phyloP scores from a whole-genome alignment of 495 filamentous ascomycete species.

The Saxophila tyrrhenica region DNA sequence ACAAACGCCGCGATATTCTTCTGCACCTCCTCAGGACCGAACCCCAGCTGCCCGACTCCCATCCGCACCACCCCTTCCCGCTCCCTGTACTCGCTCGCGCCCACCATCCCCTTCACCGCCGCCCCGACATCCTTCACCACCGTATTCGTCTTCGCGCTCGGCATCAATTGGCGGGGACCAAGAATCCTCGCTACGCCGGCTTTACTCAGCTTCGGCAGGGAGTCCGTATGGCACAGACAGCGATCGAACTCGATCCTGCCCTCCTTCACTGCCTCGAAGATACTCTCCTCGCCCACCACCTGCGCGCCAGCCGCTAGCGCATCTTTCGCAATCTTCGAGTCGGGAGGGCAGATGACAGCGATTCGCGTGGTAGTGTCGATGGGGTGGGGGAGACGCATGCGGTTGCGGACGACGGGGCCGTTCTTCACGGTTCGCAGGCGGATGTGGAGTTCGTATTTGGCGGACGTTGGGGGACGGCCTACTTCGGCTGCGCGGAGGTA shows the following conservation, averaged over 20 bases:
- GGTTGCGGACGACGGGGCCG: slow-evolving; percentile 73
- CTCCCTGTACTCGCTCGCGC: slow-evolving; percentile 79
- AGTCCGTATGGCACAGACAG: slow-evolving; percentile 74
- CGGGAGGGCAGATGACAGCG: slow-evolving; percentile 76
- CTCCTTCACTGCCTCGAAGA: slow-evolving; percentile 69
- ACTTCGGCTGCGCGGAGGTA: slow-evolving; percentile 90
- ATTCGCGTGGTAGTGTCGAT: slow-evolving; percentile 77
- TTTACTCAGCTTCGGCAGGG: slow-evolving; percentile 60
- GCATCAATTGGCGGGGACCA: slow-evolving; percentile 86
- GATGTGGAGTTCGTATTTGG: slow-evolving; percentile 82
- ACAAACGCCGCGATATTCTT: slow-evolving; percentile 76
- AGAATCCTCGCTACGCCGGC: slow-evolving; percentile 67
- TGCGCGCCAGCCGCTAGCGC: slow-evolving; percentile 66
- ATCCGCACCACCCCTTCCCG: slow-evolving; percentile 71
- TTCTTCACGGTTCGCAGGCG: slow-evolving; percentile 69
- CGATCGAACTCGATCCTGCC: slow-evolving; percentile 76
- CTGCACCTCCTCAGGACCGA: slow-evolving; percentile 74
- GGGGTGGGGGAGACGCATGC: slow-evolving; percentile 77
- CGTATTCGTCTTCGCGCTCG: slow-evolving; percentile 72
- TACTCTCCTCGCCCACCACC: slow-evolving; percentile 69
- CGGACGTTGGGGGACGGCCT: slow-evolving; percentile 53
- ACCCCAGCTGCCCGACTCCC: slow-evolving; percentile 81
- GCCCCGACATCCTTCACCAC: slow-evolving; percentile 65
- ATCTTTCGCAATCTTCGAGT: slow-evolving; percentile 53
- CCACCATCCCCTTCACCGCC: slow-evolving; percentile 65